Conservation (phyloP, 2,329 filamentous ascomycete species). For the Pseudogymnoascus sp. region DNA sequence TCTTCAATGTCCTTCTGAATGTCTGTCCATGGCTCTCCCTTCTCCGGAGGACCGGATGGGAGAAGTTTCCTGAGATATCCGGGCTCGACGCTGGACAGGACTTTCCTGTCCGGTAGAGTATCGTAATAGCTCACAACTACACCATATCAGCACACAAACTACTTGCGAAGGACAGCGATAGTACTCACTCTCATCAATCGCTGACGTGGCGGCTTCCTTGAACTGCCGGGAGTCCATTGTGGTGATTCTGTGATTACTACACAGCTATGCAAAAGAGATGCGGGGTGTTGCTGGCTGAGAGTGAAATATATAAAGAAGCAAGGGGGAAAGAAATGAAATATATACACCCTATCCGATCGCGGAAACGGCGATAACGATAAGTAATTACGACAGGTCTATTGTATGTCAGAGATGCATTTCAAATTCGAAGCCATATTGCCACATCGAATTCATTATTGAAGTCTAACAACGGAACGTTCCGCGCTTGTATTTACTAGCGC, state of each 20-base stretch:
- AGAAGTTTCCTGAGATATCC: slow-evolving; percentile 80
- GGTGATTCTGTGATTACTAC: neutral
- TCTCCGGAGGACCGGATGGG: slow-evolving; percentile 54
- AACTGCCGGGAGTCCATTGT: slow-evolving; percentile 75
- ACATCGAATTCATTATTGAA: neutral
- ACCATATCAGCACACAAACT: slow-evolving; percentile 13
- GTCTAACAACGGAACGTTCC: slow-evolving; percentile 7
- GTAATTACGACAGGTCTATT: neutral
- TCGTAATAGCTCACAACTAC: slow-evolving; percentile 79
- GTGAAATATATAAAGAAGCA: neutral
- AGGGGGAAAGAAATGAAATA: neutral
- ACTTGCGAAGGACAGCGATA: neutral
- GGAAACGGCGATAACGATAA: neutral
- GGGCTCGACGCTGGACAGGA: slow-evolving; percentile 70
- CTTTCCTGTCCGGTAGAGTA: slow-evolving; percentile 58
- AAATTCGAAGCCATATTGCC: neutral
- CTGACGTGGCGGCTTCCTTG: slow-evolving; percentile 63
- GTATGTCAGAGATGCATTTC: neutral
- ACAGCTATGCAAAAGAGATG: neutral
- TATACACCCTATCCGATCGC: neutral
- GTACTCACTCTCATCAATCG: slow-evolving; percentile 73
- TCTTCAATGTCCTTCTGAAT: slow-evolving; percentile 78
- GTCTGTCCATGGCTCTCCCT: slow-evolving; percentile 63
- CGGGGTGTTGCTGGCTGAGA: neutral
- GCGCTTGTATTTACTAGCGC: neutral